phyloP scores from a whole-genome alignment of 805 yeast species.

The Candida ortonii region DNA sequence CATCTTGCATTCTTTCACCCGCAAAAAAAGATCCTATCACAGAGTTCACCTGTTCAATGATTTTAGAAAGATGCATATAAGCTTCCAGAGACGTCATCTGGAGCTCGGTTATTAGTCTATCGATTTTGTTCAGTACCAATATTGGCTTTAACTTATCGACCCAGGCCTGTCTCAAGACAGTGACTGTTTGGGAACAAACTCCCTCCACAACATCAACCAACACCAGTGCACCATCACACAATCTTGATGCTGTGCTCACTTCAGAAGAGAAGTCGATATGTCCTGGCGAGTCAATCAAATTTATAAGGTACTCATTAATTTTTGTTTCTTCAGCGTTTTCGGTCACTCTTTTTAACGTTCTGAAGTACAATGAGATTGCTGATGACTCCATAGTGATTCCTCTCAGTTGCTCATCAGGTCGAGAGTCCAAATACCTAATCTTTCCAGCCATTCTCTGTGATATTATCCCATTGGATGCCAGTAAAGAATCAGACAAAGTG shows the following conservation, averaged over 20 bases:
- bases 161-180: conserved; percentile 95
- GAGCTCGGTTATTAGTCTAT: conserved; percentile 78
- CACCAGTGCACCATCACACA: conserved; percentile 96
- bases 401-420: conserved; percentile 93
- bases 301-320: conserved; percentile 77
- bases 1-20: conserved; percentile 90
- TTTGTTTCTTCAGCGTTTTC: conserved; percentile 21
- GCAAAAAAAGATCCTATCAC: conserved; percentile 91
- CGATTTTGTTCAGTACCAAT: conserved; percentile 87
- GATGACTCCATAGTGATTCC: conserved; percentile 98
- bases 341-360: conserved; percentile 45
- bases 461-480: conserved; percentile 95
- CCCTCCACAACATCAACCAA: conserved; percentile 97
- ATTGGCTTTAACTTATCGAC: conserved; percentile 85
- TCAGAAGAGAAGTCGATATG: conserved; percentile 96
- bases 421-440: conserved; percentile 84
- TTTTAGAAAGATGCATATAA: conserved; percentile 68
- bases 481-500: conserved; percentile 82
- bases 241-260: conserved; percentile 91
- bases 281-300: conserved; percentile 98
- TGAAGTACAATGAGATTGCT: conserved; percentile 90
- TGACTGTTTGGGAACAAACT: conserved; percentile 95
- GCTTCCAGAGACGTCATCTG: conserved; percentile 83
- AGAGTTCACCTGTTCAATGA: conserved; percentile 91
- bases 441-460: conserved; percentile 95